Evolutionary conservation across 306 rosid species (phyloP), one percentile per base, ranked within the genome.

Genomic region (Astragalus membranaceus): DNA sequence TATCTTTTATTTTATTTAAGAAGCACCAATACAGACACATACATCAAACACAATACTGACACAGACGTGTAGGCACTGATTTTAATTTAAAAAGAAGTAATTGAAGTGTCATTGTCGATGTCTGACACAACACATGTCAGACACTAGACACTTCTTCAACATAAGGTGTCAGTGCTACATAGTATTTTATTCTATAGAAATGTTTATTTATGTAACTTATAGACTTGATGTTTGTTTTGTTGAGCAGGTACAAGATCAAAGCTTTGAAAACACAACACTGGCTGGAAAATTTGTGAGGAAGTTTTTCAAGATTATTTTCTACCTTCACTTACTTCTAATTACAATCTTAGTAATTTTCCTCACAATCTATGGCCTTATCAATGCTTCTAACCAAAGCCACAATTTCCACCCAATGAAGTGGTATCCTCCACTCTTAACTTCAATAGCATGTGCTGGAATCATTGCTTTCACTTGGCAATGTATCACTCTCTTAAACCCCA

Each of bases 381-480:
- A 65, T 8, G 12, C 78, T 48, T 63, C 70, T 68, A 63, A 10
- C 51, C 30, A 26, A 26, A 63, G 13, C 29, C 79, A 67, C 70
- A 82, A 72, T 42, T 83, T 91, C 64, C 81, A 57, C 30, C 87
- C 88, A 8, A 7, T 37, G 14, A 51, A 83, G 6, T 87, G 88
- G 88, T 86, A 82, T 49, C 86, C 79, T 75, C 96, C 93, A 8
- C 41, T 85, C 50, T 61, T 82, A 14, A 35, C 78, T 61, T 75
- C 92, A 16, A 80, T 33, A 4, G 44, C 33, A n/a, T 69, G 78
- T 29, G 79, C 85, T 12, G 96, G 88, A 14, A 13, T 82, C 41
- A 2, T 82, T 68, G 83, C 82, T 15, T 77, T 88, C 56, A 47
- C 63, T 13, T 87, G 87, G 87, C 96, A 85, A 74, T 71, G 83